Conservation (phyloP, 139 green algal genomes). For the Haematococcus lacustris region DNA sequence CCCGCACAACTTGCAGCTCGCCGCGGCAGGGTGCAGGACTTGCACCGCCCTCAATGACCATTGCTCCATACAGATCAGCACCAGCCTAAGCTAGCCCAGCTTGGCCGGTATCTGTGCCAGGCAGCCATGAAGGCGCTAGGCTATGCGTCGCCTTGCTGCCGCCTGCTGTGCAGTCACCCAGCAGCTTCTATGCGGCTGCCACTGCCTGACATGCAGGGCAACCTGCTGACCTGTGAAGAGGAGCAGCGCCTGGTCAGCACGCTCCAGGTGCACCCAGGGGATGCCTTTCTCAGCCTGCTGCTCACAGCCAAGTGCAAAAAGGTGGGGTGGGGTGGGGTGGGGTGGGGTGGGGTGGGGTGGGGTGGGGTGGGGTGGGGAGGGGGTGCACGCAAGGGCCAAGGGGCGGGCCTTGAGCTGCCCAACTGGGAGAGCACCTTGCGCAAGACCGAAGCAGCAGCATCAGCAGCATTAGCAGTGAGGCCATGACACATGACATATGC, state of each 20-base stretch:
- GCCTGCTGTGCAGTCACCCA: background rate
- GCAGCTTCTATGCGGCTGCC: background rate
- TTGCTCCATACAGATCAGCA: background rate
- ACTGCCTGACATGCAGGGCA: constrained; percentile 28
- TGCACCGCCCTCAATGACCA: too few species aligned
- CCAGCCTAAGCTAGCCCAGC: background rate
- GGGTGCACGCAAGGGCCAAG: background rate
- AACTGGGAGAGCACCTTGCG: background rate
- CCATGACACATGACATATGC: background rate
- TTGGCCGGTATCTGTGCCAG: background rate
- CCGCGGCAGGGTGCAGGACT: background rate
- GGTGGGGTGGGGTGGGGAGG: background rate
- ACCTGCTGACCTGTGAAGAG: constrained; percentile 79
- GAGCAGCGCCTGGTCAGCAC: constrained; percentile 58
- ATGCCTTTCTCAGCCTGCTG: constrained; percentile 74
- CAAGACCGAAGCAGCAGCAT: background rate
- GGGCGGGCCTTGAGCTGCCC: background rate
- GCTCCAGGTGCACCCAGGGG: constrained; percentile 38
- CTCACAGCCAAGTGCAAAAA: constrained; percentile 63
- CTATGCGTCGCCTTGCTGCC: background rate
- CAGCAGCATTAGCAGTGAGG: background rate
- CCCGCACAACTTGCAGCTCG: too few species aligned
- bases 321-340: too few species aligned
- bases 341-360: constrained; percentile 14
- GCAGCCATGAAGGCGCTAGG: background rate